These are phyloP conservation scores for Cladorrhinum sp. DNA, from an alignment of 2,329 filamentous ascomycete genomes.

Conservation along the genomic window DNA sequence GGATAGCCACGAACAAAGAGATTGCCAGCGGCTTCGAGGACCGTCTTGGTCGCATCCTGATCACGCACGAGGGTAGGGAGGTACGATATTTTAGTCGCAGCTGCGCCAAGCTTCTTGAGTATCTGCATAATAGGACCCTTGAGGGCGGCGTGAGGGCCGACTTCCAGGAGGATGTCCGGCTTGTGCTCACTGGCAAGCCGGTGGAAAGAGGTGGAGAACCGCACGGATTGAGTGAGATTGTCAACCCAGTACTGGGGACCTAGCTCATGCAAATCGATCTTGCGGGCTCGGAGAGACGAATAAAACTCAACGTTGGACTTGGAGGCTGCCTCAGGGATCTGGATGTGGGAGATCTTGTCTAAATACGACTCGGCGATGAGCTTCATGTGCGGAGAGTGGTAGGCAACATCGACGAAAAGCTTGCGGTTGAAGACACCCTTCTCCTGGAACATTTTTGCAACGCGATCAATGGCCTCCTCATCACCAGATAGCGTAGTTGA, in stretches of 20 bases:
- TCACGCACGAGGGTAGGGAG: constrained; percentile 28
- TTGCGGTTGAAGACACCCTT: constrained; percentile 45
- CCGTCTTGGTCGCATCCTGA: constrained; percentile 24
- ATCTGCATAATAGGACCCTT: constrained; percentile 31
- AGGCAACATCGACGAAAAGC: constrained; percentile 49
- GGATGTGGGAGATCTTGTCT: constrained; percentile 27
- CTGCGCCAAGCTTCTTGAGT: constrained; percentile 24
- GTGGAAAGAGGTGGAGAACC: constrained; percentile 37
- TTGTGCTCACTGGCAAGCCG: constrained; percentile 30
- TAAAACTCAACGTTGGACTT: constrained; percentile 39
- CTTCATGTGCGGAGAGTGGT: constrained; percentile 53
- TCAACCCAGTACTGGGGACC: constrained; percentile 44
- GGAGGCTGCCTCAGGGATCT: constrained; percentile 23
- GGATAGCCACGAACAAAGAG: constrained; percentile 30
- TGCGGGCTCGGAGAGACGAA: constrained; percentile 42
- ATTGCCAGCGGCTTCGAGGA: constrained; percentile 30
- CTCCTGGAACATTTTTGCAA: constrained; percentile 46
- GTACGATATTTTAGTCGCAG: constrained; percentile 28
- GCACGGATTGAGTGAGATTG: constrained; percentile 41
- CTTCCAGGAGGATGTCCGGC: constrained; percentile 29
- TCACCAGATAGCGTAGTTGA: constrained; percentile 31
- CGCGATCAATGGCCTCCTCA: constrained; percentile 33
- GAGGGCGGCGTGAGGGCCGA: constrained; percentile 32
- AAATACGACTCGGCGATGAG: constrained; percentile 44
- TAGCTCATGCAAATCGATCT: constrained; percentile 36